Evolutionary conservation across 192 early-diverging fungal species (phyloP), one percentile per base, ranked within the genome.

Genomic region (Coemansia sp.): DNA sequence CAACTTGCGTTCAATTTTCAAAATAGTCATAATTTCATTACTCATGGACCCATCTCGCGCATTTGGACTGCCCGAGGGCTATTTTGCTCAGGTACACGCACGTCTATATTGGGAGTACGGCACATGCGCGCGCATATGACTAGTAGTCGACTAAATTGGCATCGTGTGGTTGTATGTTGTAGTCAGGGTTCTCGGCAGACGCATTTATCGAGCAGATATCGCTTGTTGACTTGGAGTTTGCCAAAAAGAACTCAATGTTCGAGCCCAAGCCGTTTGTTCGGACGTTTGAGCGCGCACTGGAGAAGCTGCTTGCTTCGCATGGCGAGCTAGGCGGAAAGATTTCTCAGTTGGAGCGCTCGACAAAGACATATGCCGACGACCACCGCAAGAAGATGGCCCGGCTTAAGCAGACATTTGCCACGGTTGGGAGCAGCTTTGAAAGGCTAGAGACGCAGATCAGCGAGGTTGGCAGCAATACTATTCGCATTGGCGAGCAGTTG

Each of bases 401-500:
- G 37, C 77, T 99, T 24, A 88, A 89, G 44, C 75, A 83, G 24
- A 90, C 90, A 6, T 95, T 97, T 76, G 92, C 91, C 48, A 94
- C 93, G 51, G 94, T 98, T 4, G 90, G 94, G 80, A 84, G 81
- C 45, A 91, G 93, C 40, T 94, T 96, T 77, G 94, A 97, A 69
- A 84, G 85, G 37, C 83, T 99, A 46, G 95, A 99, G 77, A 85
- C 85, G 31, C 87, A 95, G 59, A 90, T 98, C 40, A 90, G 89
- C 62, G 91, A 96, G 75, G 94, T 99, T 9, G 92, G 96, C 73
- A 95, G 93, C 68, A 97, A 96, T 24, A 94, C 96, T n/a, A 91
- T 98, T 45, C 87, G 93, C 57, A 96, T 99, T 69, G 95, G 97
- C 63, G 97, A 99, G 74, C 95, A 99, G 82, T 86, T 99, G 42